A percentile compares a stretch with the other conserved stretches of the same genome.
Conservation (phyloP, 2,329 filamentous ascomycete genomes). For the Scedosporium minutisporum region DNA sequence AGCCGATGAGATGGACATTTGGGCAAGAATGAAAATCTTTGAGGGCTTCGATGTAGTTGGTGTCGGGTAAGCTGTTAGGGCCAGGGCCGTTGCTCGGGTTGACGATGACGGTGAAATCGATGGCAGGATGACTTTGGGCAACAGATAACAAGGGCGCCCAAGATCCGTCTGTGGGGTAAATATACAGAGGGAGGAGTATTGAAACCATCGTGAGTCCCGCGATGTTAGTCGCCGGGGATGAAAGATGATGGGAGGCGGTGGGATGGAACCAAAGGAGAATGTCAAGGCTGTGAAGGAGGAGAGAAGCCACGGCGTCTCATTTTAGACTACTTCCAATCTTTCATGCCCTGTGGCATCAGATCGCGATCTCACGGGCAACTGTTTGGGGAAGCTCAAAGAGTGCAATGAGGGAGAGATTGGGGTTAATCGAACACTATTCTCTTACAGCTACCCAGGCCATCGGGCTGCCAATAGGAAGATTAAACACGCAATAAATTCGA, state of each 20-base stretch:
- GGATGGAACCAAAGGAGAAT: neutral
- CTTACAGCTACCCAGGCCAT: no score
- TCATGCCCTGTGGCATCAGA: no score
- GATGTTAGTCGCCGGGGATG: neutral
- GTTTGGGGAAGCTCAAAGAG: no score
- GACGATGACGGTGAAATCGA: slow-evolving; percentile 20
- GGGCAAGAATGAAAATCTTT: slow-evolving; percentile 11
- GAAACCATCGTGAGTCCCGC: slow-evolving; percentile 8
- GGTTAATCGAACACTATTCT: no score
- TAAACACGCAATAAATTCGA: no score
- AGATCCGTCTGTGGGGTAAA: slow-evolving; percentile 18
- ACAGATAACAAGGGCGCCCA: slow-evolving; percentile 19
- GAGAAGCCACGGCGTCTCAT: neutral
- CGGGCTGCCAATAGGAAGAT: no score
- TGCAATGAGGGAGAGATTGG: no score
- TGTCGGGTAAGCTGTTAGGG: slow-evolving; percentile 14
- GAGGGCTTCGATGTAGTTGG: slow-evolving; percentile 18
- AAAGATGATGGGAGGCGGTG: neutral
- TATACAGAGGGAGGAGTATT: slow-evolving; percentile 23
- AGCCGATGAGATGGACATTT: slow-evolving; percentile 20
- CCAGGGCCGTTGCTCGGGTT: slow-evolving; percentile 22
- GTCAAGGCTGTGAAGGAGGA: neutral
- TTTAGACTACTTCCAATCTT: no score
- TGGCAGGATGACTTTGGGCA: slow-evolving; percentile 12
- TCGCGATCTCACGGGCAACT: no score